These are phyloP conservation scores for Metschnikowia drakensbergensis DNA, from an alignment of 805 yeast genomes.

Conservation along the genomic window DNA sequence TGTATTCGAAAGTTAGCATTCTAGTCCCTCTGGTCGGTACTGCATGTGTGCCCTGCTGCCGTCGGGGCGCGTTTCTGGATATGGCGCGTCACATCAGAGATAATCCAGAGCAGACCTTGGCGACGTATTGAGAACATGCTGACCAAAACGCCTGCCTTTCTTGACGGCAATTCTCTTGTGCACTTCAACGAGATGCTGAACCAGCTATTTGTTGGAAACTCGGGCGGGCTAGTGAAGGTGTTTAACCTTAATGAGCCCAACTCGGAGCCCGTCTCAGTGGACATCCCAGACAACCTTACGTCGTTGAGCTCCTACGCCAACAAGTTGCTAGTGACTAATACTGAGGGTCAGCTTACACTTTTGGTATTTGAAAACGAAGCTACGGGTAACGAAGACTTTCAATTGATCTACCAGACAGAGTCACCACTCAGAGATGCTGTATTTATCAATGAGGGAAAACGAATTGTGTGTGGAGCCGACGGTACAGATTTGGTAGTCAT, in stretches of 20 bases:
- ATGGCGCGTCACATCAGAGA: constrained; percentile 2
- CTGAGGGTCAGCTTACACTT: constrained; percentile 37
- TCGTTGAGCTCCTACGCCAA: constrained; percentile 29
- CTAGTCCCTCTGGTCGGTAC: not conserved
- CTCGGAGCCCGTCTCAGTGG: constrained; percentile 59
- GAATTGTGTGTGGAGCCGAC: constrained; percentile 63
- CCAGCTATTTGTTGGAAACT: constrained; percentile 49
- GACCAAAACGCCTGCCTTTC: constrained; percentile 33
- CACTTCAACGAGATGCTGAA: constrained; percentile 22
- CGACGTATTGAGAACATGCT: constrained; percentile 8
- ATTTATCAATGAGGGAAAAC: constrained; percentile 59
- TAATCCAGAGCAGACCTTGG: not conserved
- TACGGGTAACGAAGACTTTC: constrained; percentile 29
- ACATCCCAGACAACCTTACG: constrained; percentile 46
- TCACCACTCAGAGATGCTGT: constrained; percentile 49
- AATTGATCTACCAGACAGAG: constrained; percentile 43
- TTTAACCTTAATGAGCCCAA: constrained; percentile 46
- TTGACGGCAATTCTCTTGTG: constrained; percentile 40
- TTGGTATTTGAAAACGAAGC: constrained; percentile 2
- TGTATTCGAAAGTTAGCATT: not conserved
- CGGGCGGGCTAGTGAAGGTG: constrained; percentile 51
- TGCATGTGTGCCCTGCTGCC: not conserved
- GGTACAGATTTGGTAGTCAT: constrained; percentile 53
- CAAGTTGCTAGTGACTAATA: constrained; percentile 33
- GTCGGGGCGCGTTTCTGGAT: not conserved